Conservation (phyloP, 208 protist species). For the Crithidia acanthocephali region DNA sequence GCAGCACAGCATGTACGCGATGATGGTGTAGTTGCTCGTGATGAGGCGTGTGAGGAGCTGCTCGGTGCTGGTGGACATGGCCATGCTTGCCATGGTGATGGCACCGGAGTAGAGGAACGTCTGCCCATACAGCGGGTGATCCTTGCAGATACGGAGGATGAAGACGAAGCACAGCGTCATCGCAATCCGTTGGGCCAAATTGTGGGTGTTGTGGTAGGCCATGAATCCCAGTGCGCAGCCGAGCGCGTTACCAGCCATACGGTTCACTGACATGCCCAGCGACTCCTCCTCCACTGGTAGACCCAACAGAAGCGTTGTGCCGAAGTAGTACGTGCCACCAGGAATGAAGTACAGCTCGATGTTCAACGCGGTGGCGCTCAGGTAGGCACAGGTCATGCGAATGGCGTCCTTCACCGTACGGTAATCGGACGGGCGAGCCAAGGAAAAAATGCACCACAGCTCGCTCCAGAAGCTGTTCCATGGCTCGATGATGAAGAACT, state of each 20-base stretch:
- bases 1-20: slow-evolving; percentile 51
- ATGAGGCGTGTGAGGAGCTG: slow-evolving; percentile 41
- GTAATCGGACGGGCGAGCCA: slow-evolving; percentile 43
- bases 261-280: slow-evolving; percentile 34
- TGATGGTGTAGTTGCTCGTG: slow-evolving; percentile 40
- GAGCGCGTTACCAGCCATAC: slow-evolving; percentile 36
- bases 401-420: slow-evolving; percentile 60
- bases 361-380: slow-evolving; percentile 39
- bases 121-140: slow-evolving; percentile 38
- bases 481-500: slow-evolving; percentile 53
- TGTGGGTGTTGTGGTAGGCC: slow-evolving; percentile 39
- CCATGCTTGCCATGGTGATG: slow-evolving; percentile 33
- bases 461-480: slow-evolving; percentile 54
- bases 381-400: slow-evolving; percentile 53
- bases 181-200: slow-evolving; percentile 26
- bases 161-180: slow-evolving; percentile 32
- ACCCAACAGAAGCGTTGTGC: slow-evolving; percentile 56
- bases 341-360: slow-evolving; percentile 40
- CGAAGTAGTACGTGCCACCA: slow-evolving; percentile 52
- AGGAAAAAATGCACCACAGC: slow-evolving; percentile 39
- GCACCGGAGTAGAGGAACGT: slow-evolving; percentile 38
- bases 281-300: slow-evolving; percentile 57
- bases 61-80: slow-evolving; percentile 18
- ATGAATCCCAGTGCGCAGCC: slow-evolving; percentile 43
- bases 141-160: slow-evolving; percentile 17